Evolutionary conservation across 805 yeast species (phyloP).

Genomic region (Nakazawaea anatomiae): DNA sequence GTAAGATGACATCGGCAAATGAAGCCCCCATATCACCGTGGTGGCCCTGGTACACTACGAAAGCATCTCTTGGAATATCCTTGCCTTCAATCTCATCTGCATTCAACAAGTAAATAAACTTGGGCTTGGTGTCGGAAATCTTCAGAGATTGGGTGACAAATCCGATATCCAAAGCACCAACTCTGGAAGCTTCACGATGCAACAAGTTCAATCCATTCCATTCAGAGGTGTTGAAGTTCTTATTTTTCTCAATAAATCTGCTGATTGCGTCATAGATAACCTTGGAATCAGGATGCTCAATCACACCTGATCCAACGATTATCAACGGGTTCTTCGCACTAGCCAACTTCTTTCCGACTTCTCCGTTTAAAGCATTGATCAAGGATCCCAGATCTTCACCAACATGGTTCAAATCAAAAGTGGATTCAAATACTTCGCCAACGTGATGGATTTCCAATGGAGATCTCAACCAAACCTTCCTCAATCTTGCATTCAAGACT

Average conservation of each 20-base stretch:
- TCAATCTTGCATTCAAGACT: slow-evolving; percentile 75
- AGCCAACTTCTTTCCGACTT: slow-evolving; percentile 60
- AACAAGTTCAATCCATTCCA: slow-evolving; percentile 82
- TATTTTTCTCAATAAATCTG: slow-evolving; percentile 48
- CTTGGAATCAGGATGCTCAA: slow-evolving; percentile 58
- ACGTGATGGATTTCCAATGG: slow-evolving; percentile 63
- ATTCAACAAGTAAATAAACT: slow-evolving; percentile 73
- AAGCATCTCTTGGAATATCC: slow-evolving; percentile 77
- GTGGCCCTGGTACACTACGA: slow-evolving; percentile 86
- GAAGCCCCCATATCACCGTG: slow-evolving; percentile 90
- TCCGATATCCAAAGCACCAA: slow-evolving; percentile 82
- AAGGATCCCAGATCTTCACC: slow-evolving; percentile 59
- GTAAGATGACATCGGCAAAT: slow-evolving; percentile 79
- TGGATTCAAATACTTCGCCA: slow-evolving; percentile 75
- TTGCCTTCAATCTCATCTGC: slow-evolving; percentile 73
- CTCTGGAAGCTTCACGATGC: slow-evolving; percentile 85
- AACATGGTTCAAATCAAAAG: slow-evolving; percentile 57
- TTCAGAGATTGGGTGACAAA: slow-evolving; percentile 49
- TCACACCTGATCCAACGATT: slow-evolving; percentile 75
- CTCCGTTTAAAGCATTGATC: slow-evolving; percentile 56
- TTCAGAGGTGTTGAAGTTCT: slow-evolving; percentile 57
- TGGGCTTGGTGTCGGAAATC: slow-evolving; percentile 48
- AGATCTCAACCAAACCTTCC: slow-evolving; percentile 73
- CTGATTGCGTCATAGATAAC: slow-evolving; percentile 56
- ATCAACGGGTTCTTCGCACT: slow-evolving; percentile 70